These are phyloP conservation scores for Penicillium desertorum DNA, from an alignment of 495 filamentous ascomycete species.

Conservation along the genomic window DNA sequence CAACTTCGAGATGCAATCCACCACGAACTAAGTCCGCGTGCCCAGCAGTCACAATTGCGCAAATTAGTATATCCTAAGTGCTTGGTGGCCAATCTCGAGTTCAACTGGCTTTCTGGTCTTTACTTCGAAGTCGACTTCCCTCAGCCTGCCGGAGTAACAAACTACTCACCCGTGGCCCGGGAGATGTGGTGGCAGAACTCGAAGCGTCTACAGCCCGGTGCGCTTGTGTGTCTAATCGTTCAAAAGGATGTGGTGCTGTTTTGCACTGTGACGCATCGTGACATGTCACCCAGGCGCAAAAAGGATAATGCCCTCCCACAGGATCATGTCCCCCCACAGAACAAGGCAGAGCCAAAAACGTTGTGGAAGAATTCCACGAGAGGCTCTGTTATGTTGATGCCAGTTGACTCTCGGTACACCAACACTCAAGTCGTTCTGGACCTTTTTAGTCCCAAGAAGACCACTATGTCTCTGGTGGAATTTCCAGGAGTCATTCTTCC, in stretches of 20 bases:
- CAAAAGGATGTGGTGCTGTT: constrained; percentile 3
- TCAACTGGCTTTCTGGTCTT: constrained; percentile 53
- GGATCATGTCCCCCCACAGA: background rate
- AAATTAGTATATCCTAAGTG: constrained; percentile 44
- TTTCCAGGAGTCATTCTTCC: constrained; percentile 69
- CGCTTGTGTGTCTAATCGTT: constrained; percentile 58
- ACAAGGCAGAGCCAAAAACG: background rate
- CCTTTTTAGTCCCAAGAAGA: background rate
- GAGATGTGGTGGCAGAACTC: constrained; percentile 61
- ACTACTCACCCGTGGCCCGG: constrained; percentile 32
- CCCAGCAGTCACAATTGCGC: constrained; percentile 17
- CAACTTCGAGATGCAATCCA: constrained; percentile 38
- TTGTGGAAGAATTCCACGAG: background rate
- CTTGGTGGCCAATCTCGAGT: constrained; percentile 33
- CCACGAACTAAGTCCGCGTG: constrained; percentile 9
- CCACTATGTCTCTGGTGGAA: constrained; percentile 54
- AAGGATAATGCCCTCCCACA: background rate
- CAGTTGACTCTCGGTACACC: background rate
- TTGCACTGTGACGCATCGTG: constrained; percentile 1
- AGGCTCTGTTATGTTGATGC: constrained; percentile 2
- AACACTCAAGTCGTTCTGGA: background rate
- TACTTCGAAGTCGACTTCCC: constrained; percentile 55
- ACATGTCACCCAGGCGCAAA: constrained; percentile 2
- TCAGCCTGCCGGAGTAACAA: constrained; percentile 48
- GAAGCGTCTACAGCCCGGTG: constrained; percentile 55